Base-by-base conservation (phyloP, 192 early-diverging fungal species). In the Coemansia pectinata region DNA sequence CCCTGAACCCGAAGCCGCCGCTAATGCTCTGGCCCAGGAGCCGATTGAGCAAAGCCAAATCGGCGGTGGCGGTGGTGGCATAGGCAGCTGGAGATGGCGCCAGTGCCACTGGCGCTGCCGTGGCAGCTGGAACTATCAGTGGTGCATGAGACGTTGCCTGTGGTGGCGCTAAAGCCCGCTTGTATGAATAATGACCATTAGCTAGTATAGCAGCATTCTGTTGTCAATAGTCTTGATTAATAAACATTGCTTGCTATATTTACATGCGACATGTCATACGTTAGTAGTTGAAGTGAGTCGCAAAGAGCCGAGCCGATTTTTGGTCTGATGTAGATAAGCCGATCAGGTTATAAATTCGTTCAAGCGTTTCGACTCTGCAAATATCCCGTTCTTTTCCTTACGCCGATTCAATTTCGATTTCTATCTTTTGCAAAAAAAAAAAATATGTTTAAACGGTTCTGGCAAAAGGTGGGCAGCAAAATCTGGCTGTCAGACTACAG, bases 401-500 rank as follows among this genome's bases (percentile, higher is more conserved):
- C 52, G 5, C 17, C 55, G 17, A 58, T 15, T 34, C 31, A 17
- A 15, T 34, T 29, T 58, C 55, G 21, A 19, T 40, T 31, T 44
- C 27, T 41, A 40, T 59, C 47, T 27, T 67, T 39, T 19, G 27
- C 15, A 38, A 36, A 25, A 58, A 38, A 36, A 25, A 58, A 42
- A 25, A 63, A 15, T 33, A 84, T 84, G 81, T 41, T 84, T 41
- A 84, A 84, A 44, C 69, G 40, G 53, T 70, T 84, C 70, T 84
- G 81, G 81, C 77, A 84, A 67, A 66, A 68, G 2, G 81, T 84
- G 34, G 81, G 81, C 71, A 60, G 66, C 23, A 72, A 71, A 67
- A 61, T 84, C 29, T 84, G 81, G 81, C 31, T 84, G 39, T 47
- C 86, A 44, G 83, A 88, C 50, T 86, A 86, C 60, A 87, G 85